Conservation (phyloP, 345 rosid genomes). For the Salix viminalis region DNA sequence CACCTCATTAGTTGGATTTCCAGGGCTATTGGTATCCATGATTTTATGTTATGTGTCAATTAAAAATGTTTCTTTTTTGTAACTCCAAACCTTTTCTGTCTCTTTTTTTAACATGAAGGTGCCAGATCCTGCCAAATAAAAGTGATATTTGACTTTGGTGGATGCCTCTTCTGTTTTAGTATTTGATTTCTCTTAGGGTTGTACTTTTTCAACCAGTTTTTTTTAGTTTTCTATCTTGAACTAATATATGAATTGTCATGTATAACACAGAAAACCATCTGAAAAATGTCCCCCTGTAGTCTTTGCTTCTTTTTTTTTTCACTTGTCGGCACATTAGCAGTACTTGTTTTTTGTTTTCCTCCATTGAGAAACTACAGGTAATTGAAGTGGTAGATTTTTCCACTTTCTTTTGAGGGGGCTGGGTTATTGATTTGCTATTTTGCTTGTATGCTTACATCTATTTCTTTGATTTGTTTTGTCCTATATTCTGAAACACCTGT, state of each 20-base stretch:
- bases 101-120: neutral
- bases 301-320: neutral
- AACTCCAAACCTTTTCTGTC: neutral
- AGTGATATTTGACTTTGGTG: neutral
- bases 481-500: neutral
- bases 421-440: neutral
- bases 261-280: neutral
- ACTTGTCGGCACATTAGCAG: neutral
- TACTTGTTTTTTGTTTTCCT: neutral
- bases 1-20: constrained; percentile 11
- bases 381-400: neutral
- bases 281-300: neutral
- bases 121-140: neutral
- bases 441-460: neutral
- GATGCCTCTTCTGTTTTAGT: neutral
- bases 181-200: neutral
- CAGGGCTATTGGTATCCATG: neutral
- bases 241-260: neutral
- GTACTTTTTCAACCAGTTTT: neutral
- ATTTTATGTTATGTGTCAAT: neutral
- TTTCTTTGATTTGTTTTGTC: neutral
- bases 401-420: neutral
- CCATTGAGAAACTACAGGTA: neutral
- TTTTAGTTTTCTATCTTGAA: neutral
- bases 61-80: neutral